Conservation (phyloP, 306 rosid genomes). For the Sicyos edulis region DNA sequence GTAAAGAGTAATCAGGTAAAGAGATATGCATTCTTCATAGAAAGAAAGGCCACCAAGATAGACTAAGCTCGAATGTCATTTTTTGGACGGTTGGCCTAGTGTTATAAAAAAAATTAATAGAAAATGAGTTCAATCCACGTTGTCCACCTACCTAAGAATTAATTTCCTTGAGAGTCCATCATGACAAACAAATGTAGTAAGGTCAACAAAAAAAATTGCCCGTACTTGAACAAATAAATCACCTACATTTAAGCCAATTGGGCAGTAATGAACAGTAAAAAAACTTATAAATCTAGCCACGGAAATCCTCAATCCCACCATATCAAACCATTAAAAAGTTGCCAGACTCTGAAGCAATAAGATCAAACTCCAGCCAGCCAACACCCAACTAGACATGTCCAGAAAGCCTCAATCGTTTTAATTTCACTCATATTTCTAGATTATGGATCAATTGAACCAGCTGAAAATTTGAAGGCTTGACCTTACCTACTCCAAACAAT, state of each 20-base stretch:
- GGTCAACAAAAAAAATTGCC: no score
- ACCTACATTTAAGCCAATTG: not conserved
- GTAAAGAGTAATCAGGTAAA: not conserved
- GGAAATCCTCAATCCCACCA: not conserved
- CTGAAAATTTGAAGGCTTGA: not conserved
- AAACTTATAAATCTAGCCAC: not conserved
- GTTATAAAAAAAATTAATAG: not conserved
- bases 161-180: not conserved
- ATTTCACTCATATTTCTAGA: not conserved
- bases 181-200: not conserved
- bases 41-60: not conserved
- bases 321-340: no score
- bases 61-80: not conserved
- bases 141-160: not conserved
- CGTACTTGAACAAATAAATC: not conserved
- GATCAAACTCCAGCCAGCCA: not conserved
- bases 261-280: not conserved
- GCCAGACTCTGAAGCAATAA: not conserved
- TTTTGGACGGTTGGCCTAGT: not conserved
- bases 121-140: not conserved
- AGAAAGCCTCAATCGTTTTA: not conserved
- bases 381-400: constrained; percentile 1
- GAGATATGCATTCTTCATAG: not conserved
- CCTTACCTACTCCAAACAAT: no score
- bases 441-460: not conserved